Conservation (phyloP, 352 stramenopile species). For the Globisporangium perplexum region DNA sequence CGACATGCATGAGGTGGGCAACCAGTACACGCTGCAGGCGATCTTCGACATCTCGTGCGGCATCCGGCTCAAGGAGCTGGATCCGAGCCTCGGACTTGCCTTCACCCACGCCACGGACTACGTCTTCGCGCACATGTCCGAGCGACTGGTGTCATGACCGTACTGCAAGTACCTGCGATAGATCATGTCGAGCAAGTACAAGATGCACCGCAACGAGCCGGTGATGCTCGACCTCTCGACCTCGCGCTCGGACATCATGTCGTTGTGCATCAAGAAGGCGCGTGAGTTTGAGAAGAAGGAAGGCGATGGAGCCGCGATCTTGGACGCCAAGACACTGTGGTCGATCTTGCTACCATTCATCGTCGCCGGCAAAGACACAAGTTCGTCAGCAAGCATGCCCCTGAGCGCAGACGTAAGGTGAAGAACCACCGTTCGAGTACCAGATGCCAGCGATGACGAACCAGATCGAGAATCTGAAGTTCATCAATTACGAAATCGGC, state of each 20-base stretch:
- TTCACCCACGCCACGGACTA: slow-evolving; percentile 49
- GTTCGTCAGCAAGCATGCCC: too few species aligned
- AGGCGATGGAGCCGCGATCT: neutral
- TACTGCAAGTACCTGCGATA: slow-evolving; percentile 58
- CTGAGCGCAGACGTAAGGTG: too few species aligned
- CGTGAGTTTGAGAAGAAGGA: slow-evolving; percentile 13
- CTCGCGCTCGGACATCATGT: slow-evolving; percentile 37
- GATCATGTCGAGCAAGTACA: slow-evolving; percentile 55
- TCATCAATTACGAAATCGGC: too few species aligned
- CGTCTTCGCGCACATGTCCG: slow-evolving; percentile 47
- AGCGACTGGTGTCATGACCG: slow-evolving; percentile 51
- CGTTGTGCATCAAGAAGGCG: slow-evolving; percentile 49
- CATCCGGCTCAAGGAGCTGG: slow-evolving; percentile 24
- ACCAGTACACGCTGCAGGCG: slow-evolving; percentile 42
- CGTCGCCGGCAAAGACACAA: slow-evolving; percentile 11
- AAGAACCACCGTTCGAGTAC: too few species aligned
- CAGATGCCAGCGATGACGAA: too few species aligned
- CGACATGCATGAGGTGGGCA: slow-evolving; percentile 52
- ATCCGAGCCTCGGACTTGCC: slow-evolving; percentile 24
- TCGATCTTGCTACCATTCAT: slow-evolving; percentile 76
- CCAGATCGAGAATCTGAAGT: too few species aligned
- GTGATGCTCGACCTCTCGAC: slow-evolving; percentile 31
- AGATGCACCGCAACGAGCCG: slow-evolving; percentile 17
- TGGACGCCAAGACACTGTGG: slow-evolving; percentile 29
- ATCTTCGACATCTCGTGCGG: slow-evolving; percentile 18